Evolutionary conservation across 1,139 yeast genomes (phyloP), one percentile per base, ranked within the genome.

Genomic region (Pichia sp.): DNA sequence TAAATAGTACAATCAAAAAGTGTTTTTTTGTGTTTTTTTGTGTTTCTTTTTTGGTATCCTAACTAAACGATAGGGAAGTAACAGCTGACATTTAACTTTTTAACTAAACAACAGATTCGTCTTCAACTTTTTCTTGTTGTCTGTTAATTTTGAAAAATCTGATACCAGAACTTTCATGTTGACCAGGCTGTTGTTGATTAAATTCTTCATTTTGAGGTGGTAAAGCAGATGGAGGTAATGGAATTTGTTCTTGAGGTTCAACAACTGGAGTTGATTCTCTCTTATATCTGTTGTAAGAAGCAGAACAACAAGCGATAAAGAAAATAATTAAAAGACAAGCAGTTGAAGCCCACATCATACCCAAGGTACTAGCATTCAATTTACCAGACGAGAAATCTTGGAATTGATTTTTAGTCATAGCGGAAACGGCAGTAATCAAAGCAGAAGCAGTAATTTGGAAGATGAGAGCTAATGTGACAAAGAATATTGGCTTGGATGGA

Each of bases 81-180:
- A n/a, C n/a, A n/a, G n/a, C n/a, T n/a, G n/a, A n/a, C n/a, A n/a
- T n/a, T n/a, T n/a, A n/a, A n/a, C n/a, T n/a, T n/a, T 7, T 22
- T 39, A 7, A 35, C 55, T 42, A 59, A 34, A 57, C 52, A 11
- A 51, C 27, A 12, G 63, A 60, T 39, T 59, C 63, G 43, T 59
- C 61, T 45, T 61, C 64, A 25, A 45, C 56, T 36, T 52, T 55
- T 43, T 60, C 58, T 40, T 53, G 56, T 25, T 48, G 79, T 72
- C 88, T 82, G 69, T 82, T 82, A 53, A 84, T 81, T 62, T 81
- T 82, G 72, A 84, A 84, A 68, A 84, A 84, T 67, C 86, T 80
- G 59, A 84, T 83, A 48, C 90, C 92, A 43, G 85, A 48, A 29
- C 59, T 53, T 40, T 58, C 59, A 32, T 54, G 52, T 12, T 47